Evolutionary conservation across 139 green algal genomes (phyloP).

Genomic region (Pseudopediastrum boryanum): DNA sequence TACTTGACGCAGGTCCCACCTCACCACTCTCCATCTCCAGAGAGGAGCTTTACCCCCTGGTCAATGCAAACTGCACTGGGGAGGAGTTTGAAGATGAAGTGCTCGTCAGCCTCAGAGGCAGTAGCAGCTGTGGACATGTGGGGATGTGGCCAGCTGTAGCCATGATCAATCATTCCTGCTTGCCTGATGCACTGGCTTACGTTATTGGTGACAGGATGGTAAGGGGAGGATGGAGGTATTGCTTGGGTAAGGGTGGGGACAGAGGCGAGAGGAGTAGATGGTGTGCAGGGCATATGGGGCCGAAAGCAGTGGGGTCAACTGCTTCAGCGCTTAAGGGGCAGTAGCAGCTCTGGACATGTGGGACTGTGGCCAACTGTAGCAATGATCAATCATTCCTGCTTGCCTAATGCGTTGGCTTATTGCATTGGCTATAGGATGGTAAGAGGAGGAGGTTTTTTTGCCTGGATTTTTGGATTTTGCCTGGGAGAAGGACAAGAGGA

Average conservation of each 20-base stretch:
- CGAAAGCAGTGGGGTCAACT: conserved; percentile 13
- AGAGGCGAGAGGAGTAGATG: conserved; percentile 28
- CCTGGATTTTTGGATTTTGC: not conserved
- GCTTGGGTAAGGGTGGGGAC: conserved; percentile 10
- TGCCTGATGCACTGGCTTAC: conserved; percentile 30
- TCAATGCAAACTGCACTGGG: conserved; percentile 44
- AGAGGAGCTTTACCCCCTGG: conserved; percentile 30
- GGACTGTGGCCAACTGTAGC: conserved; percentile 50
- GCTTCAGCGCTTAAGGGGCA: conserved; percentile 44
- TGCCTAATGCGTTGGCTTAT: conserved; percentile 28
- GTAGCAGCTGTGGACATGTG: conserved; percentile 34
- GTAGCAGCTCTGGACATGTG: conserved; percentile 34
- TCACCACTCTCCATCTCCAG: no score
- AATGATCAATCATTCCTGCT: conserved; percentile 49
- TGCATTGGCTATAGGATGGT: conserved; percentile 33
- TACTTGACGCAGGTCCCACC: no score
- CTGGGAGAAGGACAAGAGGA: conserved; percentile 33
- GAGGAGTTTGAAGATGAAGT: conserved; percentile 46
- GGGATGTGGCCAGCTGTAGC: conserved; percentile 50
- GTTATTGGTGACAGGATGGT: conserved; percentile 35
- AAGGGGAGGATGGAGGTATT: not conserved
- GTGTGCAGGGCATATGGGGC: conserved; percentile 11
- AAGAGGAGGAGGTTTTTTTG: not conserved
- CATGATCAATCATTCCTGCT: conserved; percentile 49
- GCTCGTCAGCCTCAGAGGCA: conserved; percentile 45